Percentiles rank a stretch among this genome's conserved stretches.
These are phyloP conservation scores for Metarhizium sp. DNA, from an alignment of 2,329 filamentous ascomycete genomes.

Conservation along the genomic window DNA sequence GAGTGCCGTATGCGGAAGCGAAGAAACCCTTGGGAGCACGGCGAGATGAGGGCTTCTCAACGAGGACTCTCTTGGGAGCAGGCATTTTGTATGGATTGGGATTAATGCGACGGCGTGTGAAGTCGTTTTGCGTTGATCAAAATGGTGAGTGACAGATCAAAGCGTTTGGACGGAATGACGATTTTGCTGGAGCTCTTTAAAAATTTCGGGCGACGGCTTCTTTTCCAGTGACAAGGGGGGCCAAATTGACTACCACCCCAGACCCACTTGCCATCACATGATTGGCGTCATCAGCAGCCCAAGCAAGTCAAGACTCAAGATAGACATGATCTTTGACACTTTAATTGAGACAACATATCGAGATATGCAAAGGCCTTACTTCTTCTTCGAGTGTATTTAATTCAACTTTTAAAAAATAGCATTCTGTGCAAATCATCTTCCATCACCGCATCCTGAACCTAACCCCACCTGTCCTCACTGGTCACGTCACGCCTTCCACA, in stretches of 20 bases:
- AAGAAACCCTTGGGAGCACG: conserved; percentile 42
- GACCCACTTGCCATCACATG: conserved; percentile 5
- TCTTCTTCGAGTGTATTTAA: too few species aligned
- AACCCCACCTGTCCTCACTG: too few species aligned
- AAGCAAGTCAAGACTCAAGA: too few species aligned
- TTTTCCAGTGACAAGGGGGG: neutral
- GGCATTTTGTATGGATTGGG: conserved; percentile 37
- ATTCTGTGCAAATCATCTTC: too few species aligned
- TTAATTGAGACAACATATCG: too few species aligned
- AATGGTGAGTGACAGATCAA: neutral
- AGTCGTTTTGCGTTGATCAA: neutral
- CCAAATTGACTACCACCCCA: neutral
- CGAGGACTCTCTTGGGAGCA: conserved; percentile 46
- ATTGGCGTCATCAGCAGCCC: conserved; percentile 1
- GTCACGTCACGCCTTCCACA: neutral
- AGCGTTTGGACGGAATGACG: neutral
- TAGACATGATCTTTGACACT: too few species aligned
- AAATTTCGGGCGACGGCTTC: neutral
- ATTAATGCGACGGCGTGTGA: neutral
- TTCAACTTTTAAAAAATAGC: too few species aligned
- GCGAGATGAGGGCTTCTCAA: conserved; percentile 35
- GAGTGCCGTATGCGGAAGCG: conserved; percentile 47
- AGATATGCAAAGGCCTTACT: too few species aligned
- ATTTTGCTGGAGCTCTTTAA: neutral
- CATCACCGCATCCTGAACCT: too few species aligned